A percentile compares a stretch with the other conserved stretches of the same genome.
Evolutionary conservation across 176 grass and related monocot genomes (phyloP).

Genomic region (Musa schizocarpa): DNA sequence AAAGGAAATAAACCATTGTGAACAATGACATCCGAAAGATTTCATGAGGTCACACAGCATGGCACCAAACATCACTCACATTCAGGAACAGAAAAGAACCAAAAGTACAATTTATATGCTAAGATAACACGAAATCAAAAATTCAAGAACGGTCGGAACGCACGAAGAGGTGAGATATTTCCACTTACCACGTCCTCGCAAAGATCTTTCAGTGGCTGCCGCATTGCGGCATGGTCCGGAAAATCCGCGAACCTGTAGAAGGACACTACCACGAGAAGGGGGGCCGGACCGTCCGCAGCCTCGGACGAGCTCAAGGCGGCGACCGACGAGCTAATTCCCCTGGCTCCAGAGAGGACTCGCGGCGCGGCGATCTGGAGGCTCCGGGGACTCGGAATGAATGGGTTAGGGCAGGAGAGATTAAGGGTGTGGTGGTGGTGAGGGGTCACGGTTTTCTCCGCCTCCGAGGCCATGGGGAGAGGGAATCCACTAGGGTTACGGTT

Average conservation of each 20-base stretch:
- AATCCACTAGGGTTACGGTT: conserved; percentile 1
- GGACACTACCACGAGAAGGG: conserved; percentile 57
- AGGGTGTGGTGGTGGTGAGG: not conserved
- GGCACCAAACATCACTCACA: too few species aligned
- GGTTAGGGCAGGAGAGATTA: not conserved
- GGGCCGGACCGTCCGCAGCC: not conserved
- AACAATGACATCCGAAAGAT: not conserved
- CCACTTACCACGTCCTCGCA: conserved; percentile 72
- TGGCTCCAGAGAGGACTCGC: not conserved
- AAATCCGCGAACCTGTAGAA: conserved; percentile 83
- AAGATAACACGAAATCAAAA: not conserved
- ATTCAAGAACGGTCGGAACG: too few species aligned
- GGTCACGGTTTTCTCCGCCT: conserved; percentile 1
- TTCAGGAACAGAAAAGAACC: too few species aligned
- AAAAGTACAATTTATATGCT: too few species aligned
- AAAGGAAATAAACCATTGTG: not conserved
- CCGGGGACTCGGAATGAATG: not conserved
- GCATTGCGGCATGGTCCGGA: conserved; percentile 55
- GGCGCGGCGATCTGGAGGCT: not conserved
- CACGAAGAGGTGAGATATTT: not conserved
- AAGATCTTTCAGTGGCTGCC: conserved; percentile 61
- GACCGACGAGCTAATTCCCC: conserved; percentile 19
- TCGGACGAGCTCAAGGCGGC: not conserved
- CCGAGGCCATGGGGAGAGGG: conserved; percentile 21
- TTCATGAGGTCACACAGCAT: not conserved